A percentile compares a stretch with the other conserved stretches of the same genome.
Conservation (phyloP, 257 asterid species). For the Ilex aquifolium region DNA sequence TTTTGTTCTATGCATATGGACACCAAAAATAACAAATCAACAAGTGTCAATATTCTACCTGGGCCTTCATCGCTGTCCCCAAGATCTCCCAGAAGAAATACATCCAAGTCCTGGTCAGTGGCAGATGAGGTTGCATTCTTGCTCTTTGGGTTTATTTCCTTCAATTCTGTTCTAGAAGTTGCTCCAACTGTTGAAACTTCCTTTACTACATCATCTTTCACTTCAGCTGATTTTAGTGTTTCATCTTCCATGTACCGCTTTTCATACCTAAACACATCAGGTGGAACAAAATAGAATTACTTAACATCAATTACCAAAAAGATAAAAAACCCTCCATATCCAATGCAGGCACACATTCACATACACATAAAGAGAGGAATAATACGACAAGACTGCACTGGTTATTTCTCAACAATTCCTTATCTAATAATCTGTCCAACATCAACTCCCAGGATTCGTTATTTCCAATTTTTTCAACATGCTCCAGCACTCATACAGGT, state of each 20-base stretch:
- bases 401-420: no score
- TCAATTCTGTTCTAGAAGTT: slow-evolving; percentile 35
- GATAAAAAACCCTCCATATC: background rate
- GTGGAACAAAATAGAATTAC: slow-evolving; percentile 11
- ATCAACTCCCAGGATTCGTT: no score
- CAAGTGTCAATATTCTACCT: slow-evolving; percentile 38
- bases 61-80: slow-evolving; percentile 82
- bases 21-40: background rate
- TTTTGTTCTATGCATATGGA: no score
- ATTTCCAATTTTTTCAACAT: no score
- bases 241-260: slow-evolving; percentile 55
- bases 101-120: slow-evolving; percentile 91
- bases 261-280: slow-evolving; percentile 51
- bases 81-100: slow-evolving; percentile 81
- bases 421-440: no score
- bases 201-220: slow-evolving; percentile 38
- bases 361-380: background rate
- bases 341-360: slow-evolving; percentile 7
- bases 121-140: slow-evolving; percentile 39
- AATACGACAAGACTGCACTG: no score
- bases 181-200: slow-evolving; percentile 42
- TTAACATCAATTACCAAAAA: slow-evolving; percentile 4
- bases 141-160: slow-evolving; percentile 32
- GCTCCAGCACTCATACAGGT: no score
- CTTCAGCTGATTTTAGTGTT: slow-evolving; percentile 47